Evolutionary conservation across 768 basidiomycete species (phyloP).

Genomic region (Chalciporus piperatus): DNA sequence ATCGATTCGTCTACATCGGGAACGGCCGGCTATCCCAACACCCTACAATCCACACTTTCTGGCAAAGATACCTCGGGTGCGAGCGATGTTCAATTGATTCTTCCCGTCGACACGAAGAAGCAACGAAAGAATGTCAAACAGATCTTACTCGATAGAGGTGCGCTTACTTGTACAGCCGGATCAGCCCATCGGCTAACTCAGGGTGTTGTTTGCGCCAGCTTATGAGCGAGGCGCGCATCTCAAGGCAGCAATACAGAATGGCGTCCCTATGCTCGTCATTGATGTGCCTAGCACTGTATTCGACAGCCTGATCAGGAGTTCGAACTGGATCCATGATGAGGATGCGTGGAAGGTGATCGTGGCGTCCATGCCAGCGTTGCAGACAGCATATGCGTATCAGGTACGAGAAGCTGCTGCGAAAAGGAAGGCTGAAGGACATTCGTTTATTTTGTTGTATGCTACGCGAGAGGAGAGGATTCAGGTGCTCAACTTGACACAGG

Average conservation of each 20-base stretch:
- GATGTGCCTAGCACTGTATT: constrained; percentile 63
- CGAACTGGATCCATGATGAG: constrained; percentile 71
- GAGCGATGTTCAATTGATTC: constrained; percentile 58
- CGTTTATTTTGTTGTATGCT: constrained; percentile 61
- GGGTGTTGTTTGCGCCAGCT: constrained; percentile 37
- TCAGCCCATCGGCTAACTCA: not conserved
- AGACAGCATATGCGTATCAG: constrained; percentile 61
- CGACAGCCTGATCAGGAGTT: constrained; percentile 54
- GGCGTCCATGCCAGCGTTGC: constrained; percentile 52
- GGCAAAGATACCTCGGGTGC: constrained; percentile 34
- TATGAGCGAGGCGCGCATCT: constrained; percentile 60
- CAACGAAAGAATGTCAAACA: constrained; percentile 71
- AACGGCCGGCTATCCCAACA: constrained; percentile 43
- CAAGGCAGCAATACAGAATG: constrained; percentile 55
- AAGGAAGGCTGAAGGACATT: constrained; percentile 60
- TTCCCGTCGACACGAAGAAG: constrained; percentile 71
- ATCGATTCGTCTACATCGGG: constrained; percentile 66
- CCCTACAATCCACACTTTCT: constrained; percentile 29
- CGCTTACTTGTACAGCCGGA: not conserved
- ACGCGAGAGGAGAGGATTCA: constrained; percentile 70
- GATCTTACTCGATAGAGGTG: constrained; percentile 67
- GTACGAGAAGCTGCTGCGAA: constrained; percentile 65
- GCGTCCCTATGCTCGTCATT: constrained; percentile 67
- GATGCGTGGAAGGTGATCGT: constrained; percentile 67
- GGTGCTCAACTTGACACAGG: constrained; percentile 44